Conservation (phyloP, 2,329 filamentous ascomycete species). For the Monilinia fructicola region DNA sequence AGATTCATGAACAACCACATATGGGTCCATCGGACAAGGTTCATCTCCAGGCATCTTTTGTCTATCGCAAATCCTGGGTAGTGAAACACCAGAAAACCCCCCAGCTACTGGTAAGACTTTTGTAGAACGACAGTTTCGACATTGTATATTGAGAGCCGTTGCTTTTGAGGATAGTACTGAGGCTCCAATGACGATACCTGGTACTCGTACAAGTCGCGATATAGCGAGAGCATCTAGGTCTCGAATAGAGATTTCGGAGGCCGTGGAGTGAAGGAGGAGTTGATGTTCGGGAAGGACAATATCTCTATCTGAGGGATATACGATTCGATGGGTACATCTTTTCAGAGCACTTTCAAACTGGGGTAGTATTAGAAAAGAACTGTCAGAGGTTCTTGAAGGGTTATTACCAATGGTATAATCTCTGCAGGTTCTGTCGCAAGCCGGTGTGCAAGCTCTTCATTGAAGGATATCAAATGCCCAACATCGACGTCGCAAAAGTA, state of each 20-base stretch:
- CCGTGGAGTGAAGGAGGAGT: conserved; percentile 88
- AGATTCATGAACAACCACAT: conserved; percentile 92
- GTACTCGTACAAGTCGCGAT: conserved; percentile 90
- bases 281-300: conserved; percentile 82
- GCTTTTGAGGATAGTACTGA: conserved; percentile 97
- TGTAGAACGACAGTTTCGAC: conserved; percentile 76
- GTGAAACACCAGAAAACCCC: conserved; percentile 82
- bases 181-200: conserved; percentile 95
- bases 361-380: not conserved
- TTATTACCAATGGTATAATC: conserved; percentile 82
- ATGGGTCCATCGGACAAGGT: conserved; percentile 88
- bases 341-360: conserved; percentile 90
- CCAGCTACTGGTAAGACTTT: conserved; percentile 72
- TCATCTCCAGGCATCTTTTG: conserved; percentile 65
- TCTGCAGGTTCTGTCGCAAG: conserved; percentile 88
- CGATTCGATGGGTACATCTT: conserved; percentile 88
- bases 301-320: conserved; percentile 73
- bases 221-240: conserved; percentile 92
- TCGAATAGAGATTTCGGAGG: conserved; percentile 87
- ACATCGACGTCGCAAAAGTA: conserved; percentile 97
- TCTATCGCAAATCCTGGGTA: conserved; percentile 77
- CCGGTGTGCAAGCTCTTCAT: conserved; percentile 89
- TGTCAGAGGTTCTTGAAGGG: too few species aligned
- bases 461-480: conserved; percentile 91
- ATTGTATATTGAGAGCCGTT: conserved; percentile 81